phyloP scores from a whole-genome alignment of 2,329 filamentous ascomycete genomes.

The Aureobasidium lini region DNA sequence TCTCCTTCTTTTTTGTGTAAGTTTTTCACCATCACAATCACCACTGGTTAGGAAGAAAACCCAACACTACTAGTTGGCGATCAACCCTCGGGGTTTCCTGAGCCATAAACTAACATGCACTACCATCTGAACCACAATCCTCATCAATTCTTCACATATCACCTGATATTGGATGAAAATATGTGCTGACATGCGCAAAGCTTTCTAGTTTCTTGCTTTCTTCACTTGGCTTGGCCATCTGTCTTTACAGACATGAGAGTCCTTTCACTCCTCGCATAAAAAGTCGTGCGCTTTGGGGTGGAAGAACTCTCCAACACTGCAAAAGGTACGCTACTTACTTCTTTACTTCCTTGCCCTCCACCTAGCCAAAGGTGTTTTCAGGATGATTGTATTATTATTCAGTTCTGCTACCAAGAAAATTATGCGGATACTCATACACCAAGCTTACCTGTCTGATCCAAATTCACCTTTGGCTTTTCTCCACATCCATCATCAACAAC shows the following conservation, averaged over 20 bases:
- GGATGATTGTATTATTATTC: constrained; percentile 34
- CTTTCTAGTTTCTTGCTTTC: not conserved
- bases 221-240: not conserved
- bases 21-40: not conserved
- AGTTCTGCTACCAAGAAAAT: constrained; percentile 34
- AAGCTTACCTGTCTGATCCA: constrained; percentile 32
- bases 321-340: constrained; percentile 17
- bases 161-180: not conserved
- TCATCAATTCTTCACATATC: not conserved
- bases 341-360: not conserved
- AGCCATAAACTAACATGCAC: constrained; percentile 35
- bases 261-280: not conserved
- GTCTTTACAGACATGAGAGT: not conserved
- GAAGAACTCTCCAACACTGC: not conserved
- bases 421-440: constrained; percentile 30
- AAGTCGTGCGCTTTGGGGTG: not conserved
- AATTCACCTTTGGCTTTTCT: constrained; percentile 9
- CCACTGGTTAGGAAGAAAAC: constrained; percentile 18
- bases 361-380: constrained; percentile 17
- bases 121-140: constrained; percentile 30
- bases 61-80: constrained; percentile 29
- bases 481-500: not conserved
- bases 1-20: not conserved
- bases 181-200: constrained; percentile 7
- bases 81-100: constrained; percentile 20